Percentiles rank a stretch among this genome's conserved stretches.
These are phyloP conservation scores for Geotrichum candidum DNA, from an alignment of 1,139 yeast genomes.

Conservation along the genomic window DNA sequence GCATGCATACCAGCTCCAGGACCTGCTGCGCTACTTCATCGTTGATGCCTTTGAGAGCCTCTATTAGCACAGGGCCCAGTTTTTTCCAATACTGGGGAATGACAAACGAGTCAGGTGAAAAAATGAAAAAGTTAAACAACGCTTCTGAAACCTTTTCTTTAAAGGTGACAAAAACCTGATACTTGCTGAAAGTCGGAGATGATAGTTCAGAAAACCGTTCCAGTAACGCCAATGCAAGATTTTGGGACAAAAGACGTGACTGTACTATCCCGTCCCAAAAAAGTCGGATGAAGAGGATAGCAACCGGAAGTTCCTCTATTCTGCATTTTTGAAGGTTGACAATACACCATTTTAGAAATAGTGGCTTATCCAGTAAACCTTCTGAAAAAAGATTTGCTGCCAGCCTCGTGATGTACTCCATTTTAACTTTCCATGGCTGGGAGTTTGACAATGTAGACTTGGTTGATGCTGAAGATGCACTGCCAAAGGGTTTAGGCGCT, in stretches of 20 bases:
- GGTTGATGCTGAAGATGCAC: neutral
- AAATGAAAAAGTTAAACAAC: constrained; percentile 41
- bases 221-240: constrained; percentile 30
- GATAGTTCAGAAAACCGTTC: constrained; percentile 14
- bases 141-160: constrained; percentile 16
- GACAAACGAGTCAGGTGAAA: constrained; percentile 64
- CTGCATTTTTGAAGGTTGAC: constrained; percentile 49
- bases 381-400: constrained; percentile 63
- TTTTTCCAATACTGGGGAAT: constrained; percentile 68
- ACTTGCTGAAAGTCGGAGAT: constrained; percentile 9
- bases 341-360: constrained; percentile 59
- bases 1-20: constrained; percentile 21
- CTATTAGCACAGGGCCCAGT: constrained; percentile 50
- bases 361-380: constrained; percentile 54
- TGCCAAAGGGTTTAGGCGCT: constrained; percentile 27
- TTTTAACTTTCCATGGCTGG: constrained; percentile 44
- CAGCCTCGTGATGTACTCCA: constrained; percentile 56
- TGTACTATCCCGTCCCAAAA: constrained; percentile 66
- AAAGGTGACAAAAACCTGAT: constrained; percentile 6
- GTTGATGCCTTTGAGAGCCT: constrained; percentile 28
- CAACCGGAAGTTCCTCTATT: constrained; percentile 44
- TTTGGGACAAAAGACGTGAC: constrained; percentile 38
- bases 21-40: constrained; percentile 28
- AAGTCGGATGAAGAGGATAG: constrained; percentile 53
- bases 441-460: constrained; percentile 18